Evolutionary conservation across 371 early-diverging fungal genomes (phyloP).

Genomic region (Gilbertella persicaria): DNA sequence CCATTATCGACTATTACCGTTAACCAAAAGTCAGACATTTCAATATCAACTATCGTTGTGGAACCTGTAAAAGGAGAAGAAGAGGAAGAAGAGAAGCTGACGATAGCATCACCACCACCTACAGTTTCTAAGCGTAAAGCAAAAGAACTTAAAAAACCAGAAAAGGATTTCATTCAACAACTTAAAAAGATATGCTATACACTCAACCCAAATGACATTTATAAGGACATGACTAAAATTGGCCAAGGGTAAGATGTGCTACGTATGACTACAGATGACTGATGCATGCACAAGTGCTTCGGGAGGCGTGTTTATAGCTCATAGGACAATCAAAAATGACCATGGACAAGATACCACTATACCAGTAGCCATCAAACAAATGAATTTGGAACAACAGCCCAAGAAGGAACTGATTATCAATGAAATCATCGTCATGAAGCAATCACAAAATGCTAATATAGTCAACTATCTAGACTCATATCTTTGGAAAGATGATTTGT

Average conservation of each 20-base stretch:
- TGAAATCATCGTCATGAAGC: constrained; percentile 79
- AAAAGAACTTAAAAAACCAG: constrained; percentile 18
- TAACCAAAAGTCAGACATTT: not conserved
- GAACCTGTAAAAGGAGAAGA: not conserved
- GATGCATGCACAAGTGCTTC: constrained; percentile 25
- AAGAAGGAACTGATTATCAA: constrained; percentile 87
- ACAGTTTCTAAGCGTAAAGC: constrained; percentile 19
- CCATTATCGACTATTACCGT: not conserved
- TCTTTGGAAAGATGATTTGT: constrained; percentile 68
- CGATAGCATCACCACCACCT: constrained; percentile 11
- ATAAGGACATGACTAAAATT: constrained; percentile 81
- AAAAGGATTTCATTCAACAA: constrained; percentile 73
- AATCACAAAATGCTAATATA: constrained; percentile 70
- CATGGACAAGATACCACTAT: constrained; percentile 31
- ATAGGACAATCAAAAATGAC: constrained; percentile 32
- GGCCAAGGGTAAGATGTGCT: constrained; percentile 74
- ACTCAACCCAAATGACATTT: constrained; percentile 79
- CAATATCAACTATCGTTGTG: not conserved
- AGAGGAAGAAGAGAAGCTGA: not conserved
- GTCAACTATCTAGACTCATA: constrained; percentile 82
- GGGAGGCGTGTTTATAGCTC: constrained; percentile 65
- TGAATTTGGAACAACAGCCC: constrained; percentile 82
- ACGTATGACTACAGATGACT: not conserved
- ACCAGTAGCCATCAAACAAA: constrained; percentile 81
- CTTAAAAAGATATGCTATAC: constrained; percentile 83